Conservation (phyloP, 208 protist genomes). For the Crithidia thermophila region DNA sequence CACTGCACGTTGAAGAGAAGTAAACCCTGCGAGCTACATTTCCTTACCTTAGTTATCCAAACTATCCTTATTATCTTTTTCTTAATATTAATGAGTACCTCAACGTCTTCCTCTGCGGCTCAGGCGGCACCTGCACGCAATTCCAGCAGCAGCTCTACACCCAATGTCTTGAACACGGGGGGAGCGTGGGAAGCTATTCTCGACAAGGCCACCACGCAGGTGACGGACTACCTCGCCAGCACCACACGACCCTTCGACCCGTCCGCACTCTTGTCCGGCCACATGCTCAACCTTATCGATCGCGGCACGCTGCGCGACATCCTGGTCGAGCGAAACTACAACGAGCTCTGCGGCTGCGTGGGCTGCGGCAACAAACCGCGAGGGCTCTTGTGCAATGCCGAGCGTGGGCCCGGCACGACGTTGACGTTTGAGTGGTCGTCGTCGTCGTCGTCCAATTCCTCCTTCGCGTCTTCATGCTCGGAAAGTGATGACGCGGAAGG, state of each 20-base stretch:
- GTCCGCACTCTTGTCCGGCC: constrained; percentile 28
- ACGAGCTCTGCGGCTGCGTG: constrained; percentile 57
- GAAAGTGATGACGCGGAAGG: not conserved
- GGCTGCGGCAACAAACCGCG: constrained; percentile 57
- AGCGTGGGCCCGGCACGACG: not conserved
- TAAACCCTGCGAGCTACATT: no score
- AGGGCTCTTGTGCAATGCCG: constrained; percentile 19
- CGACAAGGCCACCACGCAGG: constrained; percentile 56
- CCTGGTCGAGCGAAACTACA: constrained; percentile 70
- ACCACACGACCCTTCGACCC: constrained; percentile 49
- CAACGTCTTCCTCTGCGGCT: not conserved
- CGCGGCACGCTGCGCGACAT: constrained; percentile 54
- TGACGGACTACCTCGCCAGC: constrained; percentile 57
- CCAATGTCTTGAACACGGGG: constrained; percentile 4
- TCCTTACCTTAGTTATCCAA: no score
- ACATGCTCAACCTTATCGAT: constrained; percentile 74
- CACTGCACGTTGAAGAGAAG: no score
- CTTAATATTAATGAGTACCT: not conserved
- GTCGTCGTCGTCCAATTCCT: constrained; percentile 10
- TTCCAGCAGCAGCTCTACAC: not conserved
- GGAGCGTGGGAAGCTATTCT: constrained; percentile 69
- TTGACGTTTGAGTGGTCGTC: constrained; percentile 23
- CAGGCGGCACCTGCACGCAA: not conserved
- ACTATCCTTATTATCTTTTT: no score
- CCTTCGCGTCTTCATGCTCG: not conserved